Evolutionary conservation across 768 basidiomycete genomes (phyloP), one percentile per base, ranked within the genome.

Genomic region (Mycena crocata): DNA sequence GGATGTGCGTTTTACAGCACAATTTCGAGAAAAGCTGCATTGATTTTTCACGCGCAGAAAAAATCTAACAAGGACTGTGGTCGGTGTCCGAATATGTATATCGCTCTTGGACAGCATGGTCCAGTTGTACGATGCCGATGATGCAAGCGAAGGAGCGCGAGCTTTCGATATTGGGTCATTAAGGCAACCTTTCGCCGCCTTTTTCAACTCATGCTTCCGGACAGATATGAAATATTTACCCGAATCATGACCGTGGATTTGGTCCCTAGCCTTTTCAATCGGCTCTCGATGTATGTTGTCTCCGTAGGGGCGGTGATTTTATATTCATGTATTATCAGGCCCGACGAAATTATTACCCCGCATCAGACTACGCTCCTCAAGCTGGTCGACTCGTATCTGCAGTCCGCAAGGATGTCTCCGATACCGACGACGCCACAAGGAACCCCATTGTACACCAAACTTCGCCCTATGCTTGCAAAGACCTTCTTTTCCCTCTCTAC

Each of bases 321-420:
- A 23, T 24, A 49, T 69, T 40, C n/a, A 68, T 68, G 12, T 32
- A 39, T 48, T 34, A 52, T 34, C 75, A 93, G 93, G 63, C 66
- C 79, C 26, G 88, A 86, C 49, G 94, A 95, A 78, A 83, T 89
- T 15, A 86, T 96, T 42, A 89, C 93, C 7, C 93, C 95, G 0
- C 90, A 92, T 70, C 96, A 97, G 76, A 94, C 90, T 5, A 92
- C 88, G n/a, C 80, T 97, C 14, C 86, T 98, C 63, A 96, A 96
- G 77, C 82, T 97, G 19, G 81, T 96, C 15, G 96, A 97, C 75
- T 92, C 94, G 2, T 91, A 93, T 74, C 81, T 95, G 58, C 91
- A 93, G 68, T 84, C 88, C 15, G 79, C 80, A 30, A 81, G 81
- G 68, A 71, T 78, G 58, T 71, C 73, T 58, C 66, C 54, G 40